Conservation (phyloP, 306 rosid species). For the Cyclanthera cordifolia region DNA sequence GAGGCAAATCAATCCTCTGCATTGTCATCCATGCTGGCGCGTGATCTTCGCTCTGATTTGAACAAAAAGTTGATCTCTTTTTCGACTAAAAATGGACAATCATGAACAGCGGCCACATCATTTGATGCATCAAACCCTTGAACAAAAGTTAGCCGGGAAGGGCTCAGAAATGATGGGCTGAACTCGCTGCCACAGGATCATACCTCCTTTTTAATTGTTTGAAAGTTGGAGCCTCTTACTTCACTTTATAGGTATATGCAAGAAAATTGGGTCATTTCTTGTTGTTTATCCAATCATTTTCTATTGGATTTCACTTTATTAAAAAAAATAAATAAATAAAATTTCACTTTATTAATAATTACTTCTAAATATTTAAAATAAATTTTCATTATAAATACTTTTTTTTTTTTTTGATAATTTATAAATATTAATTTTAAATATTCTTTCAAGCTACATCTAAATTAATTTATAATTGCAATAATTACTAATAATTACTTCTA, state of each 20-base stretch:
- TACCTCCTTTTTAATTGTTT: not conserved
- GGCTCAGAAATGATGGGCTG: not conserved
- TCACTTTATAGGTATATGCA: not conserved
- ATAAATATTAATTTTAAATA: too few species aligned
- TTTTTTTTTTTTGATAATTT: too few species aligned
- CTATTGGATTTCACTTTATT: not conserved
- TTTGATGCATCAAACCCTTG: not conserved
- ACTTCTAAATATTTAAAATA: too few species aligned
- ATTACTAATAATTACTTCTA: too few species aligned
- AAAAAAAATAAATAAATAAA: too few species aligned
- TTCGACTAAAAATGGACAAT: not conserved
- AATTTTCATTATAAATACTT: too few species aligned
- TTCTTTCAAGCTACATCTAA: too few species aligned
- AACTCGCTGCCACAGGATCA: not conserved
- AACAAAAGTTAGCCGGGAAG: not conserved
- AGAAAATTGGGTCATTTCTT: not conserved
- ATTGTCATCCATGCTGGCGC: slow-evolving; percentile 5
- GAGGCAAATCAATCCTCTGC: slow-evolving; percentile 11
- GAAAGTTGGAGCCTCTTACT: not conserved
- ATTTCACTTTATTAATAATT: too few species aligned
- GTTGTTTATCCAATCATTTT: not conserved
- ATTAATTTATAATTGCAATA: too few species aligned
- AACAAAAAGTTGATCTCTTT: not conserved
- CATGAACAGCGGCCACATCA: slow-evolving; percentile 4
- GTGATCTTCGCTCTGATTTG: slow-evolving; percentile 8